Evolutionary conservation across 176 grass and related monocot genomes (phyloP).

Genomic region (Oryza rufipogon): DNA sequence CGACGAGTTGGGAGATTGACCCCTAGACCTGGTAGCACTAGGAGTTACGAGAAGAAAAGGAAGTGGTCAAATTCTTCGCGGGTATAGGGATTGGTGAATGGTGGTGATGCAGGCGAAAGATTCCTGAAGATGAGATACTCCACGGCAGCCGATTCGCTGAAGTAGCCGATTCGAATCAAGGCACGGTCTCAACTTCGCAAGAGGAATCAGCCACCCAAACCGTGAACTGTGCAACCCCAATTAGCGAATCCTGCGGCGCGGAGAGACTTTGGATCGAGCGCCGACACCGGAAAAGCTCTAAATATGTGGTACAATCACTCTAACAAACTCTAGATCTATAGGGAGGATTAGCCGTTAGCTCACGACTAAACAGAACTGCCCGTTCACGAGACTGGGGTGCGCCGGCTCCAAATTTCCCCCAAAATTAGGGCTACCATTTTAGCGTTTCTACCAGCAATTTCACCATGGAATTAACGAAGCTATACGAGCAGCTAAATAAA

Average conservation of each 20-base stretch:
- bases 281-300: not conserved
- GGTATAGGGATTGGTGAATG: not conserved
- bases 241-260: not conserved
- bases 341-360: not conserved
- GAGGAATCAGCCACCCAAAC: not conserved
- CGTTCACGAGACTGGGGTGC: not conserved
- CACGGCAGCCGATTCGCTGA: not conserved
- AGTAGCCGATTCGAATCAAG: not conserved
- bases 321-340: not conserved
- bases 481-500: not conserved
- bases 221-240: not conserved
- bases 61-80: not conserved
- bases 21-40: not conserved
- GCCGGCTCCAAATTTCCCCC: not conserved
- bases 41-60: not conserved
- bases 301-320: not conserved
- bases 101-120: not conserved
- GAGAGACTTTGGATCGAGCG: not conserved
- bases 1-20: not conserved
- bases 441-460: constrained; percentile 1
- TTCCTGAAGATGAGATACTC: constrained; percentile 12
- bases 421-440: not conserved
- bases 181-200: not conserved
- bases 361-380: not conserved
- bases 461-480: not conserved